Evolutionary conservation across 179 eudicot genomes (phyloP).

Genomic region (Beta lomatogona): DNA sequence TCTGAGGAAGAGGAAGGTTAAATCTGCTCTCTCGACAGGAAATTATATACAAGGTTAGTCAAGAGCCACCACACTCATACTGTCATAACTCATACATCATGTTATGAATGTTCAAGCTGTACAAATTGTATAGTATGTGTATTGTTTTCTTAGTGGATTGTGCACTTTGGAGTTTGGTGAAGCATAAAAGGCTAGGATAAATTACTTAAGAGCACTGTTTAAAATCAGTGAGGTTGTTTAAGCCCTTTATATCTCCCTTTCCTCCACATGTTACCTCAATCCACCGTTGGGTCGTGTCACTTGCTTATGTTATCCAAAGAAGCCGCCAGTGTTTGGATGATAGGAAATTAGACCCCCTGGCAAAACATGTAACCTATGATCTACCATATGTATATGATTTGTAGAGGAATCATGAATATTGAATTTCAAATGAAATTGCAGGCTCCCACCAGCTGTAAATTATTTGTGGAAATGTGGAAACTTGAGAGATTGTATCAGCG

Average conservation of each 20-base stretch:
- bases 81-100: too few relatives aligned
- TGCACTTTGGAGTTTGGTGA: slow-evolving; percentile 1
- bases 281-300: background rate
- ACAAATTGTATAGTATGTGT: background rate
- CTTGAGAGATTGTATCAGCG: slow-evolving; percentile 2
- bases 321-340: background rate
- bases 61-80: background rate
- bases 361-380: background rate
- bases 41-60: slow-evolving; percentile 30
- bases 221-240: background rate
- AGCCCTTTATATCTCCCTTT: background rate
- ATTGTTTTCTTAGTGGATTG: background rate
- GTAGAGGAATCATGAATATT: background rate
- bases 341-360: background rate
- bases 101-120: background rate
- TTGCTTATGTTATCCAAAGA: background rate
- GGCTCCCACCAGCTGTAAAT: slow-evolving; percentile 27
- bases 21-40: slow-evolving; percentile 6
- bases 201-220: background rate
- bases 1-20: slow-evolving; percentile 46
- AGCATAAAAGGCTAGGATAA: background rate
- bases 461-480: slow-evolving; percentile 27
- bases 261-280: background rate
- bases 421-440: slow-evolving; percentile 15
- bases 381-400: background rate